phyloP scores from a whole-genome alignment of 148 eudicot species.

The Amaranthus hypochondriacus region DNA sequence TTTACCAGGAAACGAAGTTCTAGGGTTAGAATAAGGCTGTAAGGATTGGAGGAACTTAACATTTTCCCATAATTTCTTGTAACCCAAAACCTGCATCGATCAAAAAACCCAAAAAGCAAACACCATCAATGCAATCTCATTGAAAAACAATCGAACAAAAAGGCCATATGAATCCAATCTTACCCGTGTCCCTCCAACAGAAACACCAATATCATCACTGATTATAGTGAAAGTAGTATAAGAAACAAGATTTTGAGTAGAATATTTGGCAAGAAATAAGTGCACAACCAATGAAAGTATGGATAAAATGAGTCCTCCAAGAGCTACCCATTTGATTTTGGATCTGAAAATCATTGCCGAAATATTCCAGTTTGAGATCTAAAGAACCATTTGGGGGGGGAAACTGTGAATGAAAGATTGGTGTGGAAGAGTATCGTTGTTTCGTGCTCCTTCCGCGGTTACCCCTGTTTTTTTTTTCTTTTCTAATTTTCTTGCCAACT shows the following conservation, averaged over 20 bases:
- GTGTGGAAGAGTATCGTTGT: constrained; percentile 13
- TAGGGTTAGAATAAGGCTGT: constrained; percentile 79
- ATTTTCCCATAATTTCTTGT: constrained; percentile 69
- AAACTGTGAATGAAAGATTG: not conserved
- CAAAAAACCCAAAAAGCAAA: not conserved
- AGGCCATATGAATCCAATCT: not conserved
- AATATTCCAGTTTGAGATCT: constrained; percentile 15
- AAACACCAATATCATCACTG: constrained; percentile 45
- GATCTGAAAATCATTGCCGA: constrained; percentile 55
- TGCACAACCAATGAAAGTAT: constrained; percentile 55
- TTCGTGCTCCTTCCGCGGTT: constrained; percentile 10
- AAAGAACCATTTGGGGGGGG: not conserved
- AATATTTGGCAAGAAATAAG: constrained; percentile 56
- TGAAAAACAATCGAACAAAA: constrained; percentile 1
- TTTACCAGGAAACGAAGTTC: constrained; percentile 67
- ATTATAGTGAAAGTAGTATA: constrained; percentile 29
- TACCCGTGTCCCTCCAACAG: constrained; percentile 41
- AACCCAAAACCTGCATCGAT: constrained; percentile 49
- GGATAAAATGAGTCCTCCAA: constrained; percentile 61
- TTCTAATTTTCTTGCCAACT: too few species aligned
- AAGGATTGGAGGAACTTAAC: constrained; percentile 57
- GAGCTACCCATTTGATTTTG: constrained; percentile 70
- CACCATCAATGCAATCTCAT: not conserved
- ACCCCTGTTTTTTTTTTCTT: too few species aligned
- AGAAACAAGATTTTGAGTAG: constrained; percentile 45